Conservation (phyloP, 345 rosid species). For the Streptanthus diversifolius region DNA sequence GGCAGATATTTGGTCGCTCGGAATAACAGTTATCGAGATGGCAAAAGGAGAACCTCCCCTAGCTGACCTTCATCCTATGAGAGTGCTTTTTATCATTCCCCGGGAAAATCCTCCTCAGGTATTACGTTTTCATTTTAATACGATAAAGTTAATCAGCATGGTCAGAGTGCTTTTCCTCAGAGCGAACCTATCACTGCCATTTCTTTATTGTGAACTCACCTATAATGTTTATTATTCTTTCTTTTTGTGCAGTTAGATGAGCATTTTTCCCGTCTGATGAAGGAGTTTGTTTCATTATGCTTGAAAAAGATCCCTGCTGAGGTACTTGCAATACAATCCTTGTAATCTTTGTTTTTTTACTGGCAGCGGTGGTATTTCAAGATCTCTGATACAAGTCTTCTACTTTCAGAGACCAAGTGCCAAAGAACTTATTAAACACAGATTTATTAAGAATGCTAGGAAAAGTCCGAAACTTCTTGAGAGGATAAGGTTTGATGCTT, state of each 20-base stretch:
- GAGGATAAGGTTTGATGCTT: conserved; percentile 73
- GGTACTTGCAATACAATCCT: conserved; percentile 43
- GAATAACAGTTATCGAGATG: conserved; percentile 98
- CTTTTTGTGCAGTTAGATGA: conserved; percentile 79
- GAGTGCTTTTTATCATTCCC: conserved; percentile 97
- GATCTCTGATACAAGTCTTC: conserved; percentile 20
- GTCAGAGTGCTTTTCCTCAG: not conserved
- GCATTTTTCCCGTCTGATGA: conserved; percentile 89
- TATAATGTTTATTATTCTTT: conserved; percentile 1
- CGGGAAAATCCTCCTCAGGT: conserved; percentile 99
- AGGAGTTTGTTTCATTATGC: conserved; percentile 90
- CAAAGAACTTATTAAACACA: conserved; percentile 86
- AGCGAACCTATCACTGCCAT: not conserved
- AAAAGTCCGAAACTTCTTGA: conserved; percentile 85
- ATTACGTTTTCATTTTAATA: conserved; percentile 28
- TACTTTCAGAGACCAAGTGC: conserved; percentile 84
- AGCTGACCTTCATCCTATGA: conserved; percentile 98
- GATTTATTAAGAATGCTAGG: conserved; percentile 72
- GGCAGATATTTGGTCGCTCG: conserved; percentile 99
- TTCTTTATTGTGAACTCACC: conserved; percentile 8
- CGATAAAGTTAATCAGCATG: conserved; percentile 16
- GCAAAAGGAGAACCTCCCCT: conserved; percentile 99
- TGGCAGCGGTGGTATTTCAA: conserved; percentile 7
- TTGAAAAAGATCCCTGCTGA: conserved; percentile 81
- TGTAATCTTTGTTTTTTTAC: not conserved